These are phyloP conservation scores for Cruciata laevipes DNA, from an alignment of 257 asterid species.

Conservation along the genomic window DNA sequence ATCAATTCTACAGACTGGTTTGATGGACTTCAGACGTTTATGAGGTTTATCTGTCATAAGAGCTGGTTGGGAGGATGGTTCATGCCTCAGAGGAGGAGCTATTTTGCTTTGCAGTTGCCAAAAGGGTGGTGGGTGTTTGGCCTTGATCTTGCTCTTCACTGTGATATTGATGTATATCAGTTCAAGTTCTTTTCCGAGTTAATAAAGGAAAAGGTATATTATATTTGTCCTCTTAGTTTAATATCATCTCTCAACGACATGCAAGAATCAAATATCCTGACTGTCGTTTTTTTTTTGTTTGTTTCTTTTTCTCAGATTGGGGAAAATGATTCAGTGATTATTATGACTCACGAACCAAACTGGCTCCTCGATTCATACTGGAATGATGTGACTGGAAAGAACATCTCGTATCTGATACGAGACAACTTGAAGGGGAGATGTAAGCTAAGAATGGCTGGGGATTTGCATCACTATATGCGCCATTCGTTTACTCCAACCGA, in stretches of 20 bases:
- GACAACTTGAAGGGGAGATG: slow-evolving; percentile 86
- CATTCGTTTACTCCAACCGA: slow-evolving; percentile 75
- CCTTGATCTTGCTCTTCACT: slow-evolving; percentile 94
- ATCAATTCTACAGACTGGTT: slow-evolving; percentile 73
- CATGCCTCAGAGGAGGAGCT: slow-evolving; percentile 98
- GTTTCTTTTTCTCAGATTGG: slow-evolving; percentile 49
- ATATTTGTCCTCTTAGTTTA: slow-evolving; percentile 6
- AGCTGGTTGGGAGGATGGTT: slow-evolving; percentile 99
- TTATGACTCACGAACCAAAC: slow-evolving; percentile 94
- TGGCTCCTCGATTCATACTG: slow-evolving; percentile 99
- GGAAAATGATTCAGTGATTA: slow-evolving; percentile 74
- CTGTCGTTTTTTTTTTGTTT: slow-evolving; percentile 2
- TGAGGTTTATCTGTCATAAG: slow-evolving; percentile 95
- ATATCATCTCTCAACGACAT: not conserved
- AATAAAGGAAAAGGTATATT: slow-evolving; percentile 69
- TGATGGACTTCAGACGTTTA: slow-evolving; percentile 98
- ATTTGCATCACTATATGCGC: slow-evolving; percentile 97
- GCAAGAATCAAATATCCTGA: not conserved
- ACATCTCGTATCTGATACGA: slow-evolving; percentile 61
- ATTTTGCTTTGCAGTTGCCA: slow-evolving; percentile 94
- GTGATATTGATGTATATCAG: slow-evolving; percentile 87
- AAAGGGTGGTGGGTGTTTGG: slow-evolving; percentile 99
- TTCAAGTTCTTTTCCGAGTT: slow-evolving; percentile 90
- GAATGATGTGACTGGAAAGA: slow-evolving; percentile 68
- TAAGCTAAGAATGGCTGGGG: slow-evolving; percentile 91